Evolutionary conservation across 331 rosid species (phyloP).

Genomic region (Ulmus americana): DNA sequence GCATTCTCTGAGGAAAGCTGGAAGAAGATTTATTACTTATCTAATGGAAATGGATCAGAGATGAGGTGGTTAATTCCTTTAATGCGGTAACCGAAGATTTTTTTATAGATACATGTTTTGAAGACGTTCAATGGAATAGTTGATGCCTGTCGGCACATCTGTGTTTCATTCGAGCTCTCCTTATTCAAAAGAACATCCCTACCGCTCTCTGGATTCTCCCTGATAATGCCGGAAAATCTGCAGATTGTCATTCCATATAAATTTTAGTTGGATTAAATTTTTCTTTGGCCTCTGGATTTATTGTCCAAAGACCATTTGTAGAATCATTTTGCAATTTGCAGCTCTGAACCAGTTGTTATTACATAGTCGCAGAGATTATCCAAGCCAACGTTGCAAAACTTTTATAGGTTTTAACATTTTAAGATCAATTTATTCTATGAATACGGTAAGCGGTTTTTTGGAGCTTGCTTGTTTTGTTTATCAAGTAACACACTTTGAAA

Average conservation of each 20-base stretch:
- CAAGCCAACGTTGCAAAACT: too few species aligned
- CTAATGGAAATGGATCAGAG: slow-evolving; percentile 90
- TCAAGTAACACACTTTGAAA: too few species aligned
- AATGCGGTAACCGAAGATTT: slow-evolving; percentile 38
- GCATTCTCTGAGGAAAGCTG: slow-evolving; percentile 75
- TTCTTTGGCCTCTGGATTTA: slow-evolving; percentile 18
- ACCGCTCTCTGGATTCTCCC: not conserved
- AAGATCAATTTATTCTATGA: too few species aligned
- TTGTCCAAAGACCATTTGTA: slow-evolving; percentile 20
- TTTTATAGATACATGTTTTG: not conserved
- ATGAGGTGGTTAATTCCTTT: slow-evolving; percentile 68
- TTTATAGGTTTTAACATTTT: too few species aligned
- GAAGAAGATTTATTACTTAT: slow-evolving; percentile 71
- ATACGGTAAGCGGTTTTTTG: too few species aligned
- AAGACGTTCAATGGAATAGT: slow-evolving; percentile 6
- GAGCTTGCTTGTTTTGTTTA: too few species aligned
- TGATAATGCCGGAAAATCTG: too few species aligned
- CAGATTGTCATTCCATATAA: too few species aligned
- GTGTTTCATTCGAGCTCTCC: not conserved
- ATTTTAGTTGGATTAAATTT: not conserved
- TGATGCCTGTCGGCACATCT: not conserved
- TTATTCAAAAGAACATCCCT: too few species aligned
- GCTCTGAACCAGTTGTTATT: too few species aligned
- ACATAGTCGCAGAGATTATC: too few species aligned
- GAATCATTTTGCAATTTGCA: not conserved